phyloP scores from a whole-genome alignment of 1,284 basidiomycete genomes.

The Apiotrichum siamense region DNA sequence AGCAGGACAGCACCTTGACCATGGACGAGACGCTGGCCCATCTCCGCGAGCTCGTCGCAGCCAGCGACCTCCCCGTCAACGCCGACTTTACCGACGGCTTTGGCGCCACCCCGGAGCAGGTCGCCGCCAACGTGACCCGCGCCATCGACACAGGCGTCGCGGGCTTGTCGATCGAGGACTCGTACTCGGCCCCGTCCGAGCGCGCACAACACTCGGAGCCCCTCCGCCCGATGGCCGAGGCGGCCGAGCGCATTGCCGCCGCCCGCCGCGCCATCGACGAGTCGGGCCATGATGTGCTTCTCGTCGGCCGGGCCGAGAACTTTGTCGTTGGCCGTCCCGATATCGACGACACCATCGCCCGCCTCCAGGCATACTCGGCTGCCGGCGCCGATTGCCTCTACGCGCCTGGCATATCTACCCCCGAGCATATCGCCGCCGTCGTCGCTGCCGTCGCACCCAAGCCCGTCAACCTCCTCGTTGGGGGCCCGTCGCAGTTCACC shows the following conservation, averaged over 20 bases:
- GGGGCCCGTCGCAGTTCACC: neutral
- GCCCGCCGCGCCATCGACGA: constrained; percentile 2
- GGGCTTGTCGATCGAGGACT: constrained; percentile 4
- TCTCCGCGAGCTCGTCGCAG: neutral
- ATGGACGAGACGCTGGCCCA: constrained; percentile 2
- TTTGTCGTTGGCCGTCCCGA: neutral
- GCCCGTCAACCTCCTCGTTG: constrained; percentile 4
- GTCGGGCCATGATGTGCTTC: neutral
- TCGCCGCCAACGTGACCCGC: neutral
- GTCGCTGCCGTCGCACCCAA: constrained; percentile 4
- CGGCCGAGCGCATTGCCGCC: neutral
- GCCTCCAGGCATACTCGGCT: constrained; percentile 2
- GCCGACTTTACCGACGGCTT: constrained; percentile 9
- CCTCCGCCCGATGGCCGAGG: neutral
- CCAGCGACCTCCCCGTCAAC: constrained; percentile 3
- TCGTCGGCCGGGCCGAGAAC: constrained; percentile 6
- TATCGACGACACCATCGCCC: neutral
- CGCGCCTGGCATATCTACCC: constrained; percentile 1
- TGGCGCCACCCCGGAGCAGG: neutral
- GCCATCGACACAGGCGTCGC: constrained; percentile 2
- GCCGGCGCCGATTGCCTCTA: constrained; percentile 2
- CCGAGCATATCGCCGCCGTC: constrained; percentile 2
- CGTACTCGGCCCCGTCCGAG: neutral
- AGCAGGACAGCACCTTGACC: neutral
- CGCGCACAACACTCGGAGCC: neutral